Base-by-base conservation (phyloP, 192 early-diverging fungal genomes). In the Linnemannia schmuckeri region DNA sequence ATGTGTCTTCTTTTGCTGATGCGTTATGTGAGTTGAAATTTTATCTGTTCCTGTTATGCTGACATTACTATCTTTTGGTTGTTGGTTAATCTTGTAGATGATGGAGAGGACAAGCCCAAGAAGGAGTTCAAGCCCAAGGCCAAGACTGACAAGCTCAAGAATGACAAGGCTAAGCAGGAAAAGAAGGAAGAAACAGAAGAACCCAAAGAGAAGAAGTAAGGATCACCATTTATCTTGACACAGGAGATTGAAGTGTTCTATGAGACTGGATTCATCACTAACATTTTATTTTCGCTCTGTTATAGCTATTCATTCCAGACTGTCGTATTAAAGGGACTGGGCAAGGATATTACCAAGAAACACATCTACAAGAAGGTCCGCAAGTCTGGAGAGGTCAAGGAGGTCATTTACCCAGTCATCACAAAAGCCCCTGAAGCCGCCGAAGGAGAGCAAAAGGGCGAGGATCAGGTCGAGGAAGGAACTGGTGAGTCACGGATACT, bases 281-380 rank as follows among this genome's bases (percentile, higher is more conserved):
- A 74, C n/a, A 37, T 8, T 24, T 47, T 88, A 75, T 52, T 83
- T 70, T 35, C 81, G 80, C 63, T 87, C 82, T 17, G 83, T 88
- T 61, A 68, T 78, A 85, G 83, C 70, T 85, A 85, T 55, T 85
- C 83, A 5, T 85, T 85, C 78, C 83, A 85, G 75, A 93, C 92
- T 22, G 86, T 92, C 49, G 90, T 90, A 75, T 88, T 97, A 20
- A 85, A 92, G 37, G 91, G 90, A 24, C 82, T 93, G 35, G 81
- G 85, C 30, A 88, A 88, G 17, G 94, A 92, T 22, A 83, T 94
- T 33, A 95, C 93, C 18, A 93, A 94, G 84, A 94, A 96, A 89
- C 93, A 94, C 38, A 84, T 97, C 49, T 93, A 95, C 87, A 96
- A 97, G 82, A 95, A 94, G 83, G 90, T 89, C 41, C 85, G 91